Conservation (phyloP, 2,329 filamentous ascomycete species). For the Cladosporium sp. region DNA sequence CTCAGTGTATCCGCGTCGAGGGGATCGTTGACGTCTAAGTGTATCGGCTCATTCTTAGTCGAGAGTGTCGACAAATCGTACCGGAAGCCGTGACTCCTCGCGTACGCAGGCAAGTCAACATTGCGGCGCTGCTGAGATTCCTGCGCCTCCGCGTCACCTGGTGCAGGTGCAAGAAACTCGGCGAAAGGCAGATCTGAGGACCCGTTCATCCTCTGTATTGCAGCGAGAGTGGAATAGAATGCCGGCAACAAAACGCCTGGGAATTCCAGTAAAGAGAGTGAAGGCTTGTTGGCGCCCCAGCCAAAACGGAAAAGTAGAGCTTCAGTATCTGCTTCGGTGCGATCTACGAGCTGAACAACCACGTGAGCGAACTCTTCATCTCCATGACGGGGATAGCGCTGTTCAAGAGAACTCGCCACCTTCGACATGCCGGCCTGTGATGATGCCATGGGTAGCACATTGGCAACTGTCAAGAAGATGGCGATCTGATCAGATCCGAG, state of each 20-base stretch:
- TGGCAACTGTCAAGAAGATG: slow-evolving; percentile 25
- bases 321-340: not conserved
- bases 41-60: slow-evolving; percentile 17
- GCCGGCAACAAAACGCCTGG: slow-evolving; percentile 56
- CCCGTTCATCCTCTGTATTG: slow-evolving; percentile 50
- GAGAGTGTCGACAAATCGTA: slow-evolving; percentile 41
- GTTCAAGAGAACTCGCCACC: not conserved
- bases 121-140: slow-evolving; percentile 18
- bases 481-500: slow-evolving; percentile 33
- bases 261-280: slow-evolving; percentile 53
- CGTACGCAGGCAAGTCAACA: slow-evolving; percentile 50
- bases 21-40: slow-evolving; percentile 17
- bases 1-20: slow-evolving; percentile 29
- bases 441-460: no score
- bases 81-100: slow-evolving; percentile 44
- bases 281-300: not conserved
- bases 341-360: slow-evolving; percentile 5
- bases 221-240: slow-evolving; percentile 54
- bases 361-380: not conserved
- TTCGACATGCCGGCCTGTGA: no score
- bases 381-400: not conserved
- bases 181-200: slow-evolving; percentile 28
- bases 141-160: slow-evolving; percentile 19
- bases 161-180: slow-evolving; percentile 22
- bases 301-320: slow-evolving; percentile 1